These are phyloP conservation scores for Malbranchea cinnamomea DNA, from an alignment of 2,329 filamentous ascomycete species.

Conservation along the genomic window DNA sequence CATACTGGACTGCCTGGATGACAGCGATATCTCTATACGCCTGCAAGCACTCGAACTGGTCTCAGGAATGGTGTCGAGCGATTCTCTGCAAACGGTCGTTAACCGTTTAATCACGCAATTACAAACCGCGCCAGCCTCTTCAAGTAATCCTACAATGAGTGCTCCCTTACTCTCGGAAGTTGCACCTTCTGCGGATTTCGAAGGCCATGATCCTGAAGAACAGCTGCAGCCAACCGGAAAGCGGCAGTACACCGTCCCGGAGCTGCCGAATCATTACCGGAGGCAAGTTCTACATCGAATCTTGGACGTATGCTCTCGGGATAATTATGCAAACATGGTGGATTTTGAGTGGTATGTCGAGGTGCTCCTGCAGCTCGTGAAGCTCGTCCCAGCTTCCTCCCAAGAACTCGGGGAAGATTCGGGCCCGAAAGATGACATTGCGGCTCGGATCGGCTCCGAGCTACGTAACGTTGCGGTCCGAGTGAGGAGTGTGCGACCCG, in stretches of 20 bases:
- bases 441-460: slow-evolving; percentile 56
- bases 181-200: slow-evolving; percentile 38
- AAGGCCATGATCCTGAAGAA: slow-evolving; percentile 43
- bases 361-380: slow-evolving; percentile 70
- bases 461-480: slow-evolving; percentile 83
- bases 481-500: slow-evolving; percentile 64
- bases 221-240: slow-evolving; percentile 38
- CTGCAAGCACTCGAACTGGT: slow-evolving; percentile 84
- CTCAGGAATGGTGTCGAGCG: slow-evolving; percentile 80
- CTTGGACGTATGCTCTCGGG: slow-evolving; percentile 73
- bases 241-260: slow-evolving; percentile 37
- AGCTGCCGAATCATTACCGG: slow-evolving; percentile 74
- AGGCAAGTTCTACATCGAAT: slow-evolving; percentile 70
- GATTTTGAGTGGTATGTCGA: slow-evolving; percentile 99
- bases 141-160: slow-evolving; percentile 29
- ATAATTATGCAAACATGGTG: slow-evolving; percentile 69
- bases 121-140: slow-evolving; percentile 44
- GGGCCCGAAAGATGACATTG: slow-evolving; percentile 14
- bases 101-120: slow-evolving; percentile 79
- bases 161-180: slow-evolving; percentile 24
- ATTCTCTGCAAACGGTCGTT: slow-evolving; percentile 72
- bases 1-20: slow-evolving; percentile 91
- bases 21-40: slow-evolving; percentile 87
- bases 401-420: slow-evolving; percentile 8
- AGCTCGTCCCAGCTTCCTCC: slow-evolving; percentile 32